These are phyloP conservation scores for Xylaria sp. DNA, from an alignment of 2,329 filamentous ascomycete genomes.

Conservation along the genomic window DNA sequence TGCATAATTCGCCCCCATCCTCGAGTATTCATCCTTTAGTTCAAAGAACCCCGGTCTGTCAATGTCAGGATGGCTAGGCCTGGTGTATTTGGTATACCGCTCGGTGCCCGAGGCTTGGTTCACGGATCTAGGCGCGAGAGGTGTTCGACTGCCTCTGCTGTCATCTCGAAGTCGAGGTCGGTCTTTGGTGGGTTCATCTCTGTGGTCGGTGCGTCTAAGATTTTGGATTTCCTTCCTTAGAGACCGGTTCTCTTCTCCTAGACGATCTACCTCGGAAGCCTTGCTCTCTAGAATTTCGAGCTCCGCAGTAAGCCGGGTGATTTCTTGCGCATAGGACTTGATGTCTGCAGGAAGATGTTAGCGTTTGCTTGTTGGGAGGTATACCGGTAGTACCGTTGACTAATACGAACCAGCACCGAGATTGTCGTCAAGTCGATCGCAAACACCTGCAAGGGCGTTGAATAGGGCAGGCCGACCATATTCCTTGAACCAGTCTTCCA, in stretches of 20 bases:
- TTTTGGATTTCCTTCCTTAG: slow-evolving; percentile 43
- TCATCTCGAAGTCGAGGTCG: slow-evolving; percentile 3
- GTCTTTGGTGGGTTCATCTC: slow-evolving; percentile 6
- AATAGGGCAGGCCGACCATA: slow-evolving; percentile 33
- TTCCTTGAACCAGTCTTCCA: slow-evolving; percentile 38
- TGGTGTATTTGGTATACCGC: slow-evolving; percentile 13
- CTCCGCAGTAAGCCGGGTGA: slow-evolving; percentile 37
- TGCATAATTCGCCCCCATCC: slow-evolving; percentile 45
- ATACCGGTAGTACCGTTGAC: background rate
- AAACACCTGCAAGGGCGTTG: slow-evolving; percentile 33
- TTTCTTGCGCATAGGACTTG: slow-evolving; percentile 19
- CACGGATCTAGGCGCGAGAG: slow-evolving; percentile 32
- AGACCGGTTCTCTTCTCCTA: slow-evolving; percentile 48
- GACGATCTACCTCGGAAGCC: slow-evolving; percentile 37
- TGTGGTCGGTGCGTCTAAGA: slow-evolving; percentile 29
- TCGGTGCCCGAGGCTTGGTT: slow-evolving; percentile 28
- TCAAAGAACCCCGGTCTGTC: slow-evolving; percentile 23
- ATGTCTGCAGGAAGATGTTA: slow-evolving; percentile 18
- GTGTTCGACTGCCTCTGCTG: slow-evolving; percentile 23
- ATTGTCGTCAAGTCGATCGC: slow-evolving; percentile 31
- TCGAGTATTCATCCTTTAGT: slow-evolving; percentile 39
- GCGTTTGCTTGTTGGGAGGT: slow-evolving; percentile 2
- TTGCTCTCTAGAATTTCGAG: slow-evolving; percentile 39
- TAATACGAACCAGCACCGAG: slow-evolving; percentile 30
- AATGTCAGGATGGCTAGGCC: slow-evolving; percentile 19